Percentiles rank a stretch among this genome's conserved stretches.
These are phyloP conservation scores for Kwoniella shivajii DNA, from an alignment of 1,284 basidiomycete genomes.

Conservation along the genomic window DNA sequence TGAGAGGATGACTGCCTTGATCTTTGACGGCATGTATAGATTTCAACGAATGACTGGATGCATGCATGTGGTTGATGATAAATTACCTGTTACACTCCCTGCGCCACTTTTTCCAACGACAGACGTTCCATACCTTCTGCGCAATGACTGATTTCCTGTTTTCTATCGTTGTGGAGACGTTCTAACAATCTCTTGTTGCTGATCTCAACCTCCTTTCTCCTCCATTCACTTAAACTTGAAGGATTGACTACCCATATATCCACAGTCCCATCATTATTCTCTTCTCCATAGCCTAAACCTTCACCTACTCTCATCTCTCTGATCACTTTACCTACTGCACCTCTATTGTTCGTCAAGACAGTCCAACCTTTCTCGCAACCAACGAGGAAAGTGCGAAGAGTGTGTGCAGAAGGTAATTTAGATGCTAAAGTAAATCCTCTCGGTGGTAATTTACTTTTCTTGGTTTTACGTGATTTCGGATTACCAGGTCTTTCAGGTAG, in stretches of 20 bases:
- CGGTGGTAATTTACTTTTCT: no score
- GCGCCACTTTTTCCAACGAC: not conserved
- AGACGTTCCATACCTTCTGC: not conserved
- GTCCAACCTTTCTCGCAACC: constrained; percentile 37
- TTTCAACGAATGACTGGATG: no score
- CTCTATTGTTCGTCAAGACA: constrained; percentile 50
- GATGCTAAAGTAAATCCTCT: constrained; percentile 15
- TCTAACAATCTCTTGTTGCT: constrained; percentile 22
- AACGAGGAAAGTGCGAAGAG: constrained; percentile 38
- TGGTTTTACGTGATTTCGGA: not conserved
- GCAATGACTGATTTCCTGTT: not conserved
- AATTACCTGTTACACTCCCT: not conserved
- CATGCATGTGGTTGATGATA: no score
- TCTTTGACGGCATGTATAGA: no score
- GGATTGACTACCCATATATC: constrained; percentile 50
- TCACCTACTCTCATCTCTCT: constrained; percentile 44
- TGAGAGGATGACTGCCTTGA: no score
- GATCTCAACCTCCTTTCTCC: constrained; percentile 42
- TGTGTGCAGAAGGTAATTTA: constrained; percentile 39
- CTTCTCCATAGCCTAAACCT: constrained; percentile 27
- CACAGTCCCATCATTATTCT: not conserved
- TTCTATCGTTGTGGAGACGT: not conserved
- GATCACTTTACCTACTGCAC: constrained; percentile 45
- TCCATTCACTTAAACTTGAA: constrained; percentile 47
- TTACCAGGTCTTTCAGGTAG: not conserved